Percentiles rank a stretch among this genome's conserved stretches.
Evolutionary conservation across 2,329 filamentous ascomycete species (phyloP).

Genomic region (Clarireedia hainanense): DNA sequence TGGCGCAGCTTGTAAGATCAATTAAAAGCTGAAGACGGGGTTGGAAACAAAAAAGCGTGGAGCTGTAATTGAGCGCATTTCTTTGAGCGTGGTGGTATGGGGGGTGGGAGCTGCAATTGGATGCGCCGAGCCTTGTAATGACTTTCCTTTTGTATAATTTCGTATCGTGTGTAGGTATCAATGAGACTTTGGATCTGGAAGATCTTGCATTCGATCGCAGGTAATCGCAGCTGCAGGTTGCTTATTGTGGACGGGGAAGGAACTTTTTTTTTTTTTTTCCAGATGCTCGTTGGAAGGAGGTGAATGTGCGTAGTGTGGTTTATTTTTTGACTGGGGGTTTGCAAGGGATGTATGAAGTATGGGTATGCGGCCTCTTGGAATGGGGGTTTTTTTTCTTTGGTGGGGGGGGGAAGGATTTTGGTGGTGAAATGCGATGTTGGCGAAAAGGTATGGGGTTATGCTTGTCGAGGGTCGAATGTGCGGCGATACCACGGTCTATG

Average conservation of each 20-base stretch:
- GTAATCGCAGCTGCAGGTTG: not conserved
- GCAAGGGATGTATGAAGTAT: too few relatives aligned
- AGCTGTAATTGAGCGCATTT: conserved; percentile 6
- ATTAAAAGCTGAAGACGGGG: conserved; percentile 4
- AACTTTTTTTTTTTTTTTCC: not conserved
- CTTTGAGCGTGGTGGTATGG: not conserved
- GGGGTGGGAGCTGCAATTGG: not conserved
- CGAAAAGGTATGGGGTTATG: too few relatives aligned
- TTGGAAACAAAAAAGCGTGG: conserved; percentile 3
- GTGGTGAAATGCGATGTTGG: too few relatives aligned
- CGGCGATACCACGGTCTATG: too few relatives aligned
- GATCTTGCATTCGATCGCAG: conserved; percentile 8
- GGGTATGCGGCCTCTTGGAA: too few relatives aligned
- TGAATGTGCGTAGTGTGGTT: not conserved
- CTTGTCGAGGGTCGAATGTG: too few relatives aligned
- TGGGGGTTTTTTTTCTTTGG: too few relatives aligned
- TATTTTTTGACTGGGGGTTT: too few relatives aligned
- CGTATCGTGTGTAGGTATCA: not conserved
- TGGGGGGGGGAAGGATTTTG: too few relatives aligned
- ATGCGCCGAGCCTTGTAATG: not conserved
- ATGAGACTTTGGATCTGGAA: conserved; percentile 2
- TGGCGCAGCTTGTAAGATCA: not conserved
- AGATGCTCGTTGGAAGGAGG: not conserved
- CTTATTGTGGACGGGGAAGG: not conserved
- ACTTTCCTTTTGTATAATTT: not conserved